These are phyloP conservation scores for Biscogniauxia marginata DNA, from an alignment of 2,329 filamentous ascomycete genomes.

Conservation along the genomic window DNA sequence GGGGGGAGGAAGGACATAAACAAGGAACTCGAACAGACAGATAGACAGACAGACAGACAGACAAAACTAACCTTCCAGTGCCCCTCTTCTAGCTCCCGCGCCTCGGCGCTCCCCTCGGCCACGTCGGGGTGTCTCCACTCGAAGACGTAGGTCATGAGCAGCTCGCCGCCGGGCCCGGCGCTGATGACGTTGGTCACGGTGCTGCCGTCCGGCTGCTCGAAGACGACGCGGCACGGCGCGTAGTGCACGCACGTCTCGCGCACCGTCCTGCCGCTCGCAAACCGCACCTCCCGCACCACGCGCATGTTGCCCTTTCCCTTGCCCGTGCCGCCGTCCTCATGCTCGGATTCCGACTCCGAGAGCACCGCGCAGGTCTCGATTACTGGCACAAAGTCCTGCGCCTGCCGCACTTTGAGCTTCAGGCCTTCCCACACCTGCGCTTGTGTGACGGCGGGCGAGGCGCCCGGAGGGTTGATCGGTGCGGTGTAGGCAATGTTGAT, in stretches of 20 bases:
- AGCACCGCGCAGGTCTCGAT: slow-evolving; percentile 34
- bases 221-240: slow-evolving; percentile 34
- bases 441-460: slow-evolving; percentile 28
- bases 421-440: slow-evolving; percentile 38
- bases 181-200: slow-evolving; percentile 36
- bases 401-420: slow-evolving; percentile 34
- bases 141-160: slow-evolving; percentile 37
- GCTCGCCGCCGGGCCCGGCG: slow-evolving; percentile 25
- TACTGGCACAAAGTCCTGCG: slow-evolving; percentile 39
- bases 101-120: slow-evolving; percentile 26
- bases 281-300: slow-evolving; percentile 31
- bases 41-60: not conserved
- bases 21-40: too few species aligned
- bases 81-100: slow-evolving; percentile 23
- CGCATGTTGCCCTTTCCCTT: slow-evolving; percentile 19
- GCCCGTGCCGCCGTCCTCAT: too few species aligned
- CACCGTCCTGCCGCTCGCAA: slow-evolving; percentile 22
- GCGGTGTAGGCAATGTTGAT: slow-evolving; percentile 36
- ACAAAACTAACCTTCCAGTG: slow-evolving; percentile 26
- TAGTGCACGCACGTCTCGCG: slow-evolving; percentile 33
- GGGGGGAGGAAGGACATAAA: too few species aligned
- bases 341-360: too few species aligned
- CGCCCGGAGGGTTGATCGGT: slow-evolving; percentile 36
- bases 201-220: slow-evolving; percentile 37
- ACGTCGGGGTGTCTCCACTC: slow-evolving; percentile 35